phyloP scores from a whole-genome alignment of 306 rosid genomes.

The Astragalus glycyphyllos region DNA sequence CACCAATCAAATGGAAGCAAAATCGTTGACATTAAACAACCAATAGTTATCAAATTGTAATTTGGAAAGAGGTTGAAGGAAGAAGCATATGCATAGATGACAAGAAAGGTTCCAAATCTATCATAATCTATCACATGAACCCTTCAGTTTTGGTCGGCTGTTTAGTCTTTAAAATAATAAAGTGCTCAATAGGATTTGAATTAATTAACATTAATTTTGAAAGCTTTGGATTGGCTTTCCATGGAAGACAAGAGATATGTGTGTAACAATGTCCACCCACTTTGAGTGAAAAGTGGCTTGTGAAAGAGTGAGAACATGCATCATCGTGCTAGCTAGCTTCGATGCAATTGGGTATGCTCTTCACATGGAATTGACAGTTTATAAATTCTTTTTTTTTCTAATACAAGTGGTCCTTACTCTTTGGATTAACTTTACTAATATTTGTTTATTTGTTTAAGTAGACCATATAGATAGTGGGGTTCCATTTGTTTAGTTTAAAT shows the following conservation, averaged over 20 bases:
- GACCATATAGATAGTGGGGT: conserved; percentile 52
- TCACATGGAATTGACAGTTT: conserved; percentile 68
- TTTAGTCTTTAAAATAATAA: conserved; percentile 55
- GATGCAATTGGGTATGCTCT: conserved; percentile 73
- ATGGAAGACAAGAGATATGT: conserved; percentile 69
- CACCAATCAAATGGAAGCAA: conserved; percentile 39
- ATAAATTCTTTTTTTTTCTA: conserved; percentile 8
- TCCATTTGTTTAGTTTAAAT: conserved; percentile 52
- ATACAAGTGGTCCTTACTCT: conserved; percentile 64
- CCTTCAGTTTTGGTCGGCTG: conserved; percentile 75
- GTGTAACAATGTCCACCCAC: conserved; percentile 76
- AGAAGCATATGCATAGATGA: conserved; percentile 55
- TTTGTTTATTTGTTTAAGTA: conserved; percentile 44
- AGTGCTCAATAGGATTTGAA: conserved; percentile 52
- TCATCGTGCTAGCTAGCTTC: conserved; percentile 68
- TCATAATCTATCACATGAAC: conserved; percentile 80
- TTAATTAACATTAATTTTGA: conserved; percentile 49
- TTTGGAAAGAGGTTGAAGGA: conserved; percentile 38
- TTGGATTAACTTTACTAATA: conserved; percentile 59
- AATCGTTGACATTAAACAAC: conserved; percentile 61
- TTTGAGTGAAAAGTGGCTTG: conserved; percentile 72
- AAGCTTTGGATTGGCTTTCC: conserved; percentile 63
- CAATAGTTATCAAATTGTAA: conserved; percentile 36
- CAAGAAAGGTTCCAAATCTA: conserved; percentile 74
- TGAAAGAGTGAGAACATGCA: conserved; percentile 75